Base-by-base conservation (phyloP, 345 rosid species). In the Rhodamnia rubescens region DNA sequence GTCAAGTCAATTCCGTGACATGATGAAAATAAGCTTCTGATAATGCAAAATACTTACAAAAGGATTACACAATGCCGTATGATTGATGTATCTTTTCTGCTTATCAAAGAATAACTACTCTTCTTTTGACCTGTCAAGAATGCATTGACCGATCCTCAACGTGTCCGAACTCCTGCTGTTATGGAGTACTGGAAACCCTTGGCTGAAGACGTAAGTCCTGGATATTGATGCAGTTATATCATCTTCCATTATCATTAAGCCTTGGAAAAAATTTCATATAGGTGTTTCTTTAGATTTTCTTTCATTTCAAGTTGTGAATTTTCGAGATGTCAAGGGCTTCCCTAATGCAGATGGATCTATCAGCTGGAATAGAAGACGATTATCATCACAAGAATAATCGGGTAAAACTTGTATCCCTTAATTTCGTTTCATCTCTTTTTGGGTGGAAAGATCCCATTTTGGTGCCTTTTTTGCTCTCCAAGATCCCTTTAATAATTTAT, bases 121-220 rank as follows among this genome's bases (percentile, higher is more conserved):
- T 82, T 61, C 42, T n/a, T 50, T 53, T 84, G 83, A 84, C 81
- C 54, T 90, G 83, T 88, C 83, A 92, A 97, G 99, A 93, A 93
- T 93, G 97, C 97, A 89, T 85, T 95, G 90, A 95, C 94, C 75
- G 97, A 97, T 90, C 90, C 99, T 85, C 95, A 90, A 86, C 98
- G 99, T 61, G 98, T 97, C 78, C 93, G 95, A 87, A 95, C 95
- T 87, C 99, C 99, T 83, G 86, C 92, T 83, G 94, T 97, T 88
- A 88, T 94, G 75, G 98, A 96, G 83, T 97, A 97, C 89, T 96
- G 99, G 99, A 97, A 95, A 88, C 94, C 98, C 83, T 90, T 97
- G 91, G 98, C 98, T 18, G 99, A 96, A 82, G 99, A 96, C 93
- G 99, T 97, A 91, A 93, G 98, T 85, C 75, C 78, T 85, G 47